These are phyloP conservation scores for Saturnispora bothae DNA, from an alignment of 805 yeast species.

Conservation along the genomic window DNA sequence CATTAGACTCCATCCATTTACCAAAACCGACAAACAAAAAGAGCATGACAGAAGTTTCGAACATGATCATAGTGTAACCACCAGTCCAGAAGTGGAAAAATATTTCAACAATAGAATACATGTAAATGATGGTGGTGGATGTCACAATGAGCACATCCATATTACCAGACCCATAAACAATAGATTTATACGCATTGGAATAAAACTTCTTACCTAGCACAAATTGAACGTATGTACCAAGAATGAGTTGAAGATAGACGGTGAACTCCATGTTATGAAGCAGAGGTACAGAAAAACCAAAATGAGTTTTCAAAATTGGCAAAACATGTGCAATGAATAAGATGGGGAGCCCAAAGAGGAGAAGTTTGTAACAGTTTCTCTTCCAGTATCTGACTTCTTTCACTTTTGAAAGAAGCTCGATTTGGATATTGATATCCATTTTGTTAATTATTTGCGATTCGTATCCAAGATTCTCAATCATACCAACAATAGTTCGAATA, in stretches of 20 bases:
- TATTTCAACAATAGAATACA: constrained; percentile 62
- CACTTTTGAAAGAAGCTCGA: constrained; percentile 54
- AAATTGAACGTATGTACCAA: constrained; percentile 54
- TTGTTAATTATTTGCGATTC: constrained; percentile 38
- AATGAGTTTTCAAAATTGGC: constrained; percentile 43
- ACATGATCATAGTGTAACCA: constrained; percentile 56
- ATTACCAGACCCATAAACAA: constrained; percentile 62
- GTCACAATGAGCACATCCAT: constrained; percentile 88
- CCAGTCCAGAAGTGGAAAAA: constrained; percentile 31
- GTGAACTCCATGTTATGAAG: constrained; percentile 2
- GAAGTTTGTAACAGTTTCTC: constrained; percentile 39
- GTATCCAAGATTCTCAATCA: constrained; percentile 42
- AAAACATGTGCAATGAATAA: constrained; percentile 37
- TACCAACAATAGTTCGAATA: constrained; percentile 48
- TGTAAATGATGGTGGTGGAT: constrained; percentile 71
- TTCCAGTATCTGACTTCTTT: constrained; percentile 72
- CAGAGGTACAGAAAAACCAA: constrained; percentile 37
- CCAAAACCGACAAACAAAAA: constrained; percentile 79
- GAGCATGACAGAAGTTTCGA: constrained; percentile 83
- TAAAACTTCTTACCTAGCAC: constrained; percentile 60
- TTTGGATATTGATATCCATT: constrained; percentile 56
- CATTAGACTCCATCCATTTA: constrained; percentile 81
- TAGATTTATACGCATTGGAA: constrained; percentile 50
- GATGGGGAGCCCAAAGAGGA: constrained; percentile 55
- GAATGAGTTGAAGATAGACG: constrained; percentile 45